Base-by-base conservation (phyloP, 2,329 filamentous ascomycete species). In the Phialophora chinensis region DNA sequence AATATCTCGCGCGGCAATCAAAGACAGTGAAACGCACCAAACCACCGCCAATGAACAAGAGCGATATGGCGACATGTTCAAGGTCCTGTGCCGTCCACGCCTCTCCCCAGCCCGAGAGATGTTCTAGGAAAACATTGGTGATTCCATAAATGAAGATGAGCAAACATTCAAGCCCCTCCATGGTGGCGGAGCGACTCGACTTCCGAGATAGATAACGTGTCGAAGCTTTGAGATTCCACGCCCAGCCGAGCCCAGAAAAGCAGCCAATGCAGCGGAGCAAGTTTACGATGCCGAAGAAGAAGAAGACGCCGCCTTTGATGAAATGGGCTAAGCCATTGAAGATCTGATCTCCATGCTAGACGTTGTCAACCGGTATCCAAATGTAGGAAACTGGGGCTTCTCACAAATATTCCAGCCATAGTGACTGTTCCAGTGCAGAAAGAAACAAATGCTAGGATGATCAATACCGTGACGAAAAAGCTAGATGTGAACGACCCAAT, bases 221-320 rank as follows among this genome's bases (percentile, higher is more conserved):
- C 54, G 77, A 80, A 44, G 69, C 60, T 61, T 87, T 87, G 86
- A 90, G 90, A 74, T 98, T 98, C 94, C 94, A 97, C 0, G 93
- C 92, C 94, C 94, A 98, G 71, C 94, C 94, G 64, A 94, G 85
- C 66, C 96, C 91, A 63, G 91, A 89, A 76, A 96, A 98, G 76
- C 91, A 91, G 29, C 94, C 94, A 74, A 92, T 88, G 90, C 92
- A 97, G 62, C 94, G 89, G 29, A 92, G 93, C 4, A 98, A 84
- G 0, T 91, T 96, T 66, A 97, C 80, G 20, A 97, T 79, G 10
- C 94, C 94, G 69, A 96, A 91, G 89, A 92, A 95, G 80, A 97
- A 92, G 82, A 98, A 98, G 62, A 97, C 90, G 2, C 91, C 91
- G 50, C 94, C 94, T 77, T 98, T 98, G 77, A 97, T 88, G 81